Evolutionary conservation across 1,284 basidiomycete genomes (phyloP).

Genomic region (Rhodotorula glutinis): DNA sequence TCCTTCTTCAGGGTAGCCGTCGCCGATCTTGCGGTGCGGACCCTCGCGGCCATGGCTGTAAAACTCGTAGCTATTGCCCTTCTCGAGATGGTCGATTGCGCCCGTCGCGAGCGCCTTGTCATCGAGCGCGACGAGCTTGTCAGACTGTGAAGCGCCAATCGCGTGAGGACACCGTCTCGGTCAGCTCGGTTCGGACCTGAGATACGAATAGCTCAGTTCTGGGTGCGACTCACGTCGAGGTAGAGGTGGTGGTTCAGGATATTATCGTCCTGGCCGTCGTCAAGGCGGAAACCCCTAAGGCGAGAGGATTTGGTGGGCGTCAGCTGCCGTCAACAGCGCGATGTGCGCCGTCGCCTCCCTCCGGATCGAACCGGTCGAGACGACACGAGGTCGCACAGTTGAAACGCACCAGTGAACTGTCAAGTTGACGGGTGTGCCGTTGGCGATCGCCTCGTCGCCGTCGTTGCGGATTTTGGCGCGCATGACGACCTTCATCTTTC

Average conservation of each 20-base stretch:
- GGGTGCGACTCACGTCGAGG: constrained; percentile 24
- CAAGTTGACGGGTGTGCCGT: constrained; percentile 34
- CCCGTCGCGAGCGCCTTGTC: constrained; percentile 30
- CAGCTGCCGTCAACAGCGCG: neutral
- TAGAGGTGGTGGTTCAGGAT: constrained; percentile 28
- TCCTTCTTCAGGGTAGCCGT: constrained; percentile 24
- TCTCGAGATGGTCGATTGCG: constrained; percentile 1
- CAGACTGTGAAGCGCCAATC: constrained; percentile 20
- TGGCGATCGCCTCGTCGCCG: constrained; percentile 12
- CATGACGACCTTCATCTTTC: constrained; percentile 28
- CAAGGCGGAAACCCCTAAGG: constrained; percentile 34
- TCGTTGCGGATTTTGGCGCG: constrained; percentile 34
- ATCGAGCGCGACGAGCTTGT: constrained; percentile 24
- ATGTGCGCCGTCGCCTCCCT: neutral
- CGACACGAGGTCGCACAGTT: neutral
- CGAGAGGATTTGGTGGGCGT: neutral
- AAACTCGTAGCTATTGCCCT: constrained; percentile 15
- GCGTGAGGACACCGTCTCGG: no score
- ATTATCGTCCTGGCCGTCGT: constrained; percentile 14
- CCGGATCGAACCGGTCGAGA: neutral
- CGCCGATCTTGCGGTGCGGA: constrained; percentile 27
- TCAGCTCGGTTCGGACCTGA: no score
- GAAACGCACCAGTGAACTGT: constrained; percentile 34
- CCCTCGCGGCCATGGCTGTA: neutral
- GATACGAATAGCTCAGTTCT: no score